Base-by-base conservation (phyloP, 345 rosid genomes). In the Salix caprea region DNA sequence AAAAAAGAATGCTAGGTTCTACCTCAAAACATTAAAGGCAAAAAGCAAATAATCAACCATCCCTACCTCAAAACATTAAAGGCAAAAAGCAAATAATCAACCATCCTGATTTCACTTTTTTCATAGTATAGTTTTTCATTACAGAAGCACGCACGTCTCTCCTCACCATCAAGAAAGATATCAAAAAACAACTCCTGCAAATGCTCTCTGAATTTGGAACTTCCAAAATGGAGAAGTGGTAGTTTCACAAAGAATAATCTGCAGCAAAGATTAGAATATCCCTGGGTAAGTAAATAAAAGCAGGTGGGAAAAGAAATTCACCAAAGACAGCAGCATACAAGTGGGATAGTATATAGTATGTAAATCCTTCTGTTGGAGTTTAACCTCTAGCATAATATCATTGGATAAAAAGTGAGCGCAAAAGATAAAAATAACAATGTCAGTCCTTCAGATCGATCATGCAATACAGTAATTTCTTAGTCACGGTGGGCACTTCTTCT, bases 221-320 rank as follows among this genome's bases (percentile, higher is more conserved):
- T 61, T 69, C 30, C 48, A 54, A 71, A 71, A 23, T 37, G 15
- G 36, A 23, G 70, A 34, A 26, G 52, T 65, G 52, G 30, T 70
- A 24, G 52, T 52, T 37, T 77, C 75, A 77, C 7, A 16, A 61
- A 67, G 36, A 62, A 46, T 34, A 71, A 21, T 70, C 76, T 71
- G 80, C 71, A 71, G 66, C 61, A 50, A 37, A 39, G 18, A 76
- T 16, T n/a, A 34, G 19, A 26, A 10, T 24, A 46, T 8, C 18
- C 58, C 60, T 21, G 18, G 37, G 24, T 46, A 36, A 77, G 70
- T 14, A 48, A 23, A 39, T 7, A 13, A 48, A 18, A 10, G 1
- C n/a, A 46, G 40, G 46, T 54, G 65, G 18, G 44, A 61, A 19
- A 69, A 32, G 10, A 30, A 34, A 12, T 21, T 1, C 69, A 56